These are phyloP conservation scores for Aspergillus sojae DNA, from an alignment of 2,329 filamentous ascomycete genomes.

Conservation along the genomic window DNA sequence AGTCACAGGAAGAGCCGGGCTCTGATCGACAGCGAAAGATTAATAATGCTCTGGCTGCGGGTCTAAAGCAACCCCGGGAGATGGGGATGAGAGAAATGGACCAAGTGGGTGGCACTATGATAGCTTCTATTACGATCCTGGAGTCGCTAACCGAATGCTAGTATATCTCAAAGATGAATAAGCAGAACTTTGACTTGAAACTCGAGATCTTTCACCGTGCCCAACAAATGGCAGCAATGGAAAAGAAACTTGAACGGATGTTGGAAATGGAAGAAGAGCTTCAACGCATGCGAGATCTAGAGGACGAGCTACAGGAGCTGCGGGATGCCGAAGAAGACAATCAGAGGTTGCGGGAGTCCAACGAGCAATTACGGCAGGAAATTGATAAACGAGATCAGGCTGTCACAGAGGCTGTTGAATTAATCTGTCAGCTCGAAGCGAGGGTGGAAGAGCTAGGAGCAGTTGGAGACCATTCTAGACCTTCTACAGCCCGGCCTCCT, in stretches of 20 bases:
- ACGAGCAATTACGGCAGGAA: slow-evolving; percentile 40
- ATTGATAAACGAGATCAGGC: slow-evolving; percentile 45
- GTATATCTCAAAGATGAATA: slow-evolving; percentile 49
- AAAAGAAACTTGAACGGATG: slow-evolving; percentile 43
- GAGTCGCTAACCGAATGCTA: slow-evolving; percentile 21
- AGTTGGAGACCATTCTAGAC: slow-evolving; percentile 21
- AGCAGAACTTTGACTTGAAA: slow-evolving; percentile 48
- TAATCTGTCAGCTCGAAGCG: slow-evolving; percentile 48
- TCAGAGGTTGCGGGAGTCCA: slow-evolving; percentile 38
- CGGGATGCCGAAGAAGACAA: slow-evolving; percentile 40
- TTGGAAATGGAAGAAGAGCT: slow-evolving; percentile 41
- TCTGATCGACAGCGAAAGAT: slow-evolving; percentile 41
- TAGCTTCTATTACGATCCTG: background rate
- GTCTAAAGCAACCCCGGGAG: slow-evolving; percentile 39
- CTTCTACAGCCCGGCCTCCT: slow-evolving; percentile 30
- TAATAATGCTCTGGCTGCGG: slow-evolving; percentile 32
- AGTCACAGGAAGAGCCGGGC: slow-evolving; percentile 34
- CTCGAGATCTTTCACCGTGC: slow-evolving; percentile 45
- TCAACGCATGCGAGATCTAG: slow-evolving; percentile 29
- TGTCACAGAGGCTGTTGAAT: slow-evolving; percentile 45
- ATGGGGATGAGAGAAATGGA: slow-evolving; percentile 49
- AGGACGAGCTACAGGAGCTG: slow-evolving; percentile 42
- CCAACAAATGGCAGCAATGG: slow-evolving; percentile 38
- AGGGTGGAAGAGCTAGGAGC: slow-evolving; percentile 39
- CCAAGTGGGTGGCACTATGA: slow-evolving; percentile 33